Evolutionary conservation across 106 monocot genomes (phyloP).

Genomic region (Iris macrosiphon): DNA sequence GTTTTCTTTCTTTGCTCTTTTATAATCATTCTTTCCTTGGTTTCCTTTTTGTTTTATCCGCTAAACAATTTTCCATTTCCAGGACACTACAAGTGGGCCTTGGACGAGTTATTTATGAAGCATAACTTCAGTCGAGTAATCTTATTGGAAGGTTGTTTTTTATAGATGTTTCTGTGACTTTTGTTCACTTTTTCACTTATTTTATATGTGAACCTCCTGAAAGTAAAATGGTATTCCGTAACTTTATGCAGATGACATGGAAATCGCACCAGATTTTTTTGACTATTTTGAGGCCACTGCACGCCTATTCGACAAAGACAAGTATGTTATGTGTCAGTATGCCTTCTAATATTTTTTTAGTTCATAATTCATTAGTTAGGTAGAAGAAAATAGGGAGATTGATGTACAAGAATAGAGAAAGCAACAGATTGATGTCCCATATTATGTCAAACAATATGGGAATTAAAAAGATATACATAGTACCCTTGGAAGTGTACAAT

Average conservation of each 20-base stretch:
- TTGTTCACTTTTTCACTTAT: constrained; percentile 1
- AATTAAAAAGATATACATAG: no score
- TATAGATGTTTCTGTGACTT: neutral
- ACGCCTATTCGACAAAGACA: constrained; percentile 66
- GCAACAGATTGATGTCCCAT: no score
- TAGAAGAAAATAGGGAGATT: no score
- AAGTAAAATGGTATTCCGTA: neutral
- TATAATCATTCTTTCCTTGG: neutral
- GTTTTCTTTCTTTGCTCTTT: constrained; percentile 11
- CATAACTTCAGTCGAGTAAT: constrained; percentile 80
- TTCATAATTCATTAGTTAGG: neutral
- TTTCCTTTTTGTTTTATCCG: constrained; percentile 5
- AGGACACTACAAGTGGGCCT: constrained; percentile 97
- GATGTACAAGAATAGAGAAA: no score
- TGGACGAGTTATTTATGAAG: constrained; percentile 81
- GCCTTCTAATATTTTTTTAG: neutral
- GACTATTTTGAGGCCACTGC: constrained; percentile 94
- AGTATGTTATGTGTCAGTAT: constrained; percentile 33
- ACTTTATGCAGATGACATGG: constrained; percentile 89
- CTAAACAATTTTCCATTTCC: constrained; percentile 10
- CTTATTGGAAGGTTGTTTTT: constrained; percentile 79
- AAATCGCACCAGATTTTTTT: constrained; percentile 98
- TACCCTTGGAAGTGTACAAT: no score
- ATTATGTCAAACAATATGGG: no score
- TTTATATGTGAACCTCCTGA: constrained; percentile 7